A percentile compares a stretch with the other conserved stretches of the same genome.
phyloP scores from a whole-genome alignment of 495 filamentous ascomycete genomes.

The Aspergillus ostianus region DNA sequence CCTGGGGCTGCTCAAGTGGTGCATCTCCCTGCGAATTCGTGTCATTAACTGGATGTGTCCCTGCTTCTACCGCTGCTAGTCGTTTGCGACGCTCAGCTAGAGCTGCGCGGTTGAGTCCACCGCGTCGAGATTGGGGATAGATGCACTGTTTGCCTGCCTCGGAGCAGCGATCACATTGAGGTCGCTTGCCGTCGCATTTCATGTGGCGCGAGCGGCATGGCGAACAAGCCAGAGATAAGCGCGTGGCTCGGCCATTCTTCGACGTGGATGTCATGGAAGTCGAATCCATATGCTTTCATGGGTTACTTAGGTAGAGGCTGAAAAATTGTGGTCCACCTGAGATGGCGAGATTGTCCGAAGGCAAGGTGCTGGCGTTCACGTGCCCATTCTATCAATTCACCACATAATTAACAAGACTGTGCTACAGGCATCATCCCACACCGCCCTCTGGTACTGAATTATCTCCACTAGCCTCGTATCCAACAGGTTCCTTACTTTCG shows the following conservation, averaged over 20 bases:
- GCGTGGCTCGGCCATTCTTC: slow-evolving; percentile 4
- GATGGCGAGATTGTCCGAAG: too few relatives aligned
- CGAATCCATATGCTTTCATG: too few relatives aligned
- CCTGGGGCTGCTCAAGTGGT: not conserved
- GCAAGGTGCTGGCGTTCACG: too few relatives aligned
- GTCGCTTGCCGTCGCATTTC: slow-evolving; percentile 23
- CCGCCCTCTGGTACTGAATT: too few relatives aligned
- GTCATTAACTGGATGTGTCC: slow-evolving; percentile 48
- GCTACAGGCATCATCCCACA: too few relatives aligned
- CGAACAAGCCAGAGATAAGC: slow-evolving; percentile 22
- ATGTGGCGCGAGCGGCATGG: slow-evolving; percentile 25
- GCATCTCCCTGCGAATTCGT: slow-evolving; percentile 6
- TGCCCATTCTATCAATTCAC: too few relatives aligned
- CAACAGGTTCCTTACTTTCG: too few relatives aligned
- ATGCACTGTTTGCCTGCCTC: slow-evolving; percentile 19
- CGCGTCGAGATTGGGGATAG: slow-evolving; percentile 22
- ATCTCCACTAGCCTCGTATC: too few relatives aligned
- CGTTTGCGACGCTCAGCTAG: slow-evolving; percentile 27
- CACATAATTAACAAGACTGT: too few relatives aligned
- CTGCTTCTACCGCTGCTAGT: slow-evolving; percentile 12
- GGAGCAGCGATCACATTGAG: slow-evolving; percentile 20
- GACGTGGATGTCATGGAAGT: too few relatives aligned
- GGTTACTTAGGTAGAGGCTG: too few relatives aligned
- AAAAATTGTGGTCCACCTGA: too few relatives aligned
- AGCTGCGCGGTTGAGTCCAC: slow-evolving; percentile 25